These are phyloP conservation scores for Canna indica DNA, from an alignment of 176 grass and related monocot genomes.

Conservation along the genomic window DNA sequence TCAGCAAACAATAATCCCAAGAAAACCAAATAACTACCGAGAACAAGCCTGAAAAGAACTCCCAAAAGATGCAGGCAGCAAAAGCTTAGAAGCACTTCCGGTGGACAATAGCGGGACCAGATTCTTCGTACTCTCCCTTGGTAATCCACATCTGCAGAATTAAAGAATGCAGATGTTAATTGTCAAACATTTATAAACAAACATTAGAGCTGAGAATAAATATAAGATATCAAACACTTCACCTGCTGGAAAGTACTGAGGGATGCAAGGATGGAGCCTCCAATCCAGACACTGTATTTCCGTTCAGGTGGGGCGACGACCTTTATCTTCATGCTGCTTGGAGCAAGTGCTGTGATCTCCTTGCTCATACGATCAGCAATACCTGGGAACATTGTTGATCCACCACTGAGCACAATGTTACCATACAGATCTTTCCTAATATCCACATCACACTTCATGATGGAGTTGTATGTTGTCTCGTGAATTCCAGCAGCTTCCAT, in stretches of 20 bases:
- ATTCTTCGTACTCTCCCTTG: slow-evolving; percentile 8
- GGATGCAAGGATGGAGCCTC: slow-evolving; percentile 5
- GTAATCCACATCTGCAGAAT: slow-evolving; percentile 8
- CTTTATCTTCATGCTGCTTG: slow-evolving; percentile 12
- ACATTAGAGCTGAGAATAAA: neutral
- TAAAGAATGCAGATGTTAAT: neutral
- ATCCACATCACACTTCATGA: slow-evolving; percentile 11
- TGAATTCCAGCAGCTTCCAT: slow-evolving; percentile 8
- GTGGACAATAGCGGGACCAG: slow-evolving; percentile 2
- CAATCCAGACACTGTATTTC: slow-evolving; percentile 3
- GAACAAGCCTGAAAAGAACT: neutral
- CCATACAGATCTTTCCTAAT: slow-evolving; percentile 11
- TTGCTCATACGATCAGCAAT: slow-evolving; percentile 1
- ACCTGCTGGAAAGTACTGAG: slow-evolving; percentile 8
- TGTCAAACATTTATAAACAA: neutral
- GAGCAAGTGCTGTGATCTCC: slow-evolving; percentile 3
- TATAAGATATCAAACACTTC: neutral
- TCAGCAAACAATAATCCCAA: neutral
- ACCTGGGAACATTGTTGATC: slow-evolving; percentile 7
- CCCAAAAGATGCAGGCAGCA: neutral
- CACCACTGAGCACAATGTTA: neutral
- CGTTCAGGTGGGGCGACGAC: neutral
- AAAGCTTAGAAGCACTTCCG: slow-evolving; percentile 2
- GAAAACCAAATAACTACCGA: neutral
- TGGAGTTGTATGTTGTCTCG: slow-evolving; percentile 2